Base-by-base conservation (phyloP, 169 alveolate species). In the Eimeria brunetti region DNA sequence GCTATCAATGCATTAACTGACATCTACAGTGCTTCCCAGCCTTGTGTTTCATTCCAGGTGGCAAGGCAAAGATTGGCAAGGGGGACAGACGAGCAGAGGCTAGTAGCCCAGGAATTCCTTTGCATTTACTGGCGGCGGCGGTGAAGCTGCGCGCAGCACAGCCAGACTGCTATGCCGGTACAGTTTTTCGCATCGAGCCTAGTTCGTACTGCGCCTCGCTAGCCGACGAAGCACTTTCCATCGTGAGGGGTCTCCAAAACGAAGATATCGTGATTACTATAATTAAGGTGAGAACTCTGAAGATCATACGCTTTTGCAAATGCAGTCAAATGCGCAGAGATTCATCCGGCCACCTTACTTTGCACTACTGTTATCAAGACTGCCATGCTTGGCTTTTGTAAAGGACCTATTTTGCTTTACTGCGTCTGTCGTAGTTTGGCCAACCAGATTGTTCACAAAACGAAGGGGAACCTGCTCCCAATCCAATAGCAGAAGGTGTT, bases 111-210 rank as follows among this genome's bases (percentile, higher is more conserved):
- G 93, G 93, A 24, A 18, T 86, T 62, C 83, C 93, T 22, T 44
- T 64, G 27, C 93, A 86, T 27, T 64, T 60, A 41, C 93, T 86
- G 41, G 41, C 80, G 22, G 93, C 93, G 53, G 93, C 93, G 27
- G 93, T 86, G 22, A 86, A 86, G 83, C 67, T 86, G 71, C 93
- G 93, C 4, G 33, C 56, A 67, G 85, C 91, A 75, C 88, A 62
- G 95, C 95, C 93, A 12, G 95, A 94, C 56, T 90, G 92, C 76
- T 83, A 27, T 69, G 96, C 91, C 30, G 94, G 94, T 30, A 76
- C 92, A 14, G 91, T 62, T 44, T 86, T 71, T 89, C 75, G 95
- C 64, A 60, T 60, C 69, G 76, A 78, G 73, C 64, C 91, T 51
- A 44, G 88, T 76, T 46, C 64, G 8, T 76, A 94, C 88, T 41